Evolutionary conservation across 495 filamentous ascomycete genomes (phyloP).

Genomic region (Tuber melanosporum): DNA sequence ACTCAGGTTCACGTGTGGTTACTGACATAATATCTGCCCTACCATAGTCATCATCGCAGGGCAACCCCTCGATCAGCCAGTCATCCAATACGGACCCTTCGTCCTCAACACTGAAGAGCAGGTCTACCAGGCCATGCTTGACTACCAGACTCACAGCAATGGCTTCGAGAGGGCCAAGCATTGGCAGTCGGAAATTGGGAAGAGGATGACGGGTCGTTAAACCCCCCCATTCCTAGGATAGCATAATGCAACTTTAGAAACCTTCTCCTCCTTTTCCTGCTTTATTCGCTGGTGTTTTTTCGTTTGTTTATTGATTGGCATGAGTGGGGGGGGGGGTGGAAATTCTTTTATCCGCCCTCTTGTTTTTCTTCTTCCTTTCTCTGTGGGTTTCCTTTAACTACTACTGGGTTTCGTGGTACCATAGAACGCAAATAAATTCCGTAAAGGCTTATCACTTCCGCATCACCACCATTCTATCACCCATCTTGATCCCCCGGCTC

Average conservation of each 20-base stretch:
- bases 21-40: constrained; percentile 9
- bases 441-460: not conserved
- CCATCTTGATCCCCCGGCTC: not conserved
- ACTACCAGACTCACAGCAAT: constrained; percentile 77
- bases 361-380: not conserved
- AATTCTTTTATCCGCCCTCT: not conserved
- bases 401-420: not conserved
- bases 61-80: constrained; percentile 78
- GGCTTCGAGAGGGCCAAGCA: constrained; percentile 80
- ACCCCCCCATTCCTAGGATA: not conserved
- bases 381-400: not conserved
- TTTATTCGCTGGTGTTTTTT: not conserved
- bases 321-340: not conserved
- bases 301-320: not conserved
- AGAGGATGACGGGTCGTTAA: constrained; percentile 51
- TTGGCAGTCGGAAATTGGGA: constrained; percentile 93
- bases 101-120: constrained; percentile 77
- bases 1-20: not conserved
- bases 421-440: not conserved
- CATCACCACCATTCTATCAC: not conserved
- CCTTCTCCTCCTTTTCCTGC: not conserved
- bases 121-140: constrained; percentile 82
- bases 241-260: constrained; percentile 3
- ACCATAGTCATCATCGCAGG: constrained; percentile 66
- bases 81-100: constrained; percentile 96